A percentile compares a stretch with the other conserved stretches of the same genome.
phyloP scores from a whole-genome alignment of 345 rosid genomes.

The Rhizophora apiculata region DNA sequence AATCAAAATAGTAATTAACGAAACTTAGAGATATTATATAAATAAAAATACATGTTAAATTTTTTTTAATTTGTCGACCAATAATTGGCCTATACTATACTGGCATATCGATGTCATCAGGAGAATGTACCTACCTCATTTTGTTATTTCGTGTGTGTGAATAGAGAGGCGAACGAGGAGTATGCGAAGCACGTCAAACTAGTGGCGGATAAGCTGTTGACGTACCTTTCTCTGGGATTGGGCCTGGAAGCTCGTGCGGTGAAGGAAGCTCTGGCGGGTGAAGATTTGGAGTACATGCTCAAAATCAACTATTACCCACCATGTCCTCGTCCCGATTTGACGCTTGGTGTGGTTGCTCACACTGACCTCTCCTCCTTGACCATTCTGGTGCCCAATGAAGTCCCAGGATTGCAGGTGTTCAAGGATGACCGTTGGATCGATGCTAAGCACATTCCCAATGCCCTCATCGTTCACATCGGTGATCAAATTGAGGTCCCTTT shows the following conservation, averaged over 20 bases:
- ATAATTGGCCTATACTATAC: too few species aligned
- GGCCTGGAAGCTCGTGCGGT: constrained; percentile 49
- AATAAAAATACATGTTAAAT: too few species aligned
- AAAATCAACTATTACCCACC: constrained; percentile 90
- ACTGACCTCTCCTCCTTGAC: constrained; percentile 76
- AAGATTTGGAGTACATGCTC: constrained; percentile 52
- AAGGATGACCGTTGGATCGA: constrained; percentile 70
- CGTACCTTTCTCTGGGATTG: constrained; percentile 56
- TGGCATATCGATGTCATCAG: too few species aligned
- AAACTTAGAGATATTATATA: too few species aligned
- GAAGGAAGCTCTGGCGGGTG: constrained; percentile 60
- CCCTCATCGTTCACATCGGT: constrained; percentile 72
- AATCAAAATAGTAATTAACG: too few species aligned
- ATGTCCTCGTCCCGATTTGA: constrained; percentile 83
- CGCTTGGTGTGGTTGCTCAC: constrained; percentile 77
- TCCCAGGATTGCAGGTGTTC: constrained; percentile 80
- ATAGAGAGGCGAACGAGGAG: constrained; percentile 74
- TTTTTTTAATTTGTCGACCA: too few species aligned
- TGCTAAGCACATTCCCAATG: constrained; percentile 63
- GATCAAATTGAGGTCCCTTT: constrained; percentile 72
- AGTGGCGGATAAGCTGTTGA: constrained; percentile 51
- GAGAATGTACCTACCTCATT: too few species aligned
- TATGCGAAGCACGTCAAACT: constrained; percentile 43
- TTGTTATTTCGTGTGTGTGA: not conserved
- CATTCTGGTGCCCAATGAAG: constrained; percentile 73